These are phyloP conservation scores for Fusarium guadeloupense DNA, from an alignment of 2,329 filamentous ascomycete species.

Conservation along the genomic window DNA sequence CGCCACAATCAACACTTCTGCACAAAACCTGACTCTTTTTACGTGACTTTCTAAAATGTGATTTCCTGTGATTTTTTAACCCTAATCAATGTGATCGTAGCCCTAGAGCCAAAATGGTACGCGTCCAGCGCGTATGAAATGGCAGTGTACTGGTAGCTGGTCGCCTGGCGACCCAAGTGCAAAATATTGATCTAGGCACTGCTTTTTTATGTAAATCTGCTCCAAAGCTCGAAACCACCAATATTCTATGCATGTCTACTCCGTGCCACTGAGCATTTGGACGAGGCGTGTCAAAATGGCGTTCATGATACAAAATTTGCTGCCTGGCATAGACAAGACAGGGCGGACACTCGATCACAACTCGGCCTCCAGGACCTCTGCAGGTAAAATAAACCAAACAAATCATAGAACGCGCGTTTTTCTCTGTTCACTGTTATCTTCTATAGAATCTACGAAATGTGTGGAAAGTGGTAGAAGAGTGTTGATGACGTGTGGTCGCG, in stretches of 20 bases:
- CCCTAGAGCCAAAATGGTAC: too few relatives aligned
- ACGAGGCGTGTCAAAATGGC: neutral
- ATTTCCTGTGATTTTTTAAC: neutral
- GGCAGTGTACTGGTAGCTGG: neutral
- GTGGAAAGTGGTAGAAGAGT: conserved; percentile 14
- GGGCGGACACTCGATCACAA: conserved; percentile 4
- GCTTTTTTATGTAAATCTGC: neutral
- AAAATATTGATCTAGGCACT: neutral
- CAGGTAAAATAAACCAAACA: neutral
- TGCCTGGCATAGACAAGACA: neutral
- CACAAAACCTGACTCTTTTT: conserved; percentile 6
- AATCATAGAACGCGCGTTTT: rapidly evolving
- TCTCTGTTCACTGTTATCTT: neutral
- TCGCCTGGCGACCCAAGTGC: neutral
- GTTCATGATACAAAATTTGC: neutral
- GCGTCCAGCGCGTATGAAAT: neutral
- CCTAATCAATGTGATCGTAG: rapidly evolving
- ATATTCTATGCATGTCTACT: rapidly evolving
- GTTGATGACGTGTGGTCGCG: neutral
- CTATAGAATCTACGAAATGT: neutral
- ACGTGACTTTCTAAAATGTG: conserved; percentile 1
- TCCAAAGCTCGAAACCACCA: neutral
- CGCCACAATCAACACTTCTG: neutral
- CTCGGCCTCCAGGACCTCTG: rapidly evolving
- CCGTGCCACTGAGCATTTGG: rapidly evolving